These are phyloP conservation scores for Podospora fimiseda DNA, from an alignment of 495 filamentous ascomycete genomes.

Conservation along the genomic window DNA sequence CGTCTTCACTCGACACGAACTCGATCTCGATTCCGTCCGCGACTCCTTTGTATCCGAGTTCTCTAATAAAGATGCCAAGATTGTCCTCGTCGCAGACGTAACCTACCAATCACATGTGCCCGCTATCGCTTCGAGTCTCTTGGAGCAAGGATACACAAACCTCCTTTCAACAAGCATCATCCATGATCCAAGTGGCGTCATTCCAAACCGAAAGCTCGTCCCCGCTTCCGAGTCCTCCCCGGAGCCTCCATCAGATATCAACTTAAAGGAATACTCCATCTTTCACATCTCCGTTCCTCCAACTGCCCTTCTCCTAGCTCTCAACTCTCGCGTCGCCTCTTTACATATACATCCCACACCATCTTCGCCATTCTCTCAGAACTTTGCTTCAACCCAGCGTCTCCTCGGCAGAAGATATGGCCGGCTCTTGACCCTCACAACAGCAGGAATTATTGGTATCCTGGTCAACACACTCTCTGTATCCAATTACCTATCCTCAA, in stretches of 20 bases:
- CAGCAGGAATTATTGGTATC: slow-evolving; percentile 79
- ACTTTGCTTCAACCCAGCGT: slow-evolving; percentile 38
- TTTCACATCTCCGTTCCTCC: slow-evolving; percentile 90
- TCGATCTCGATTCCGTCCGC: slow-evolving; percentile 53
- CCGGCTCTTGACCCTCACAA: slow-evolving; percentile 72
- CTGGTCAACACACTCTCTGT: slow-evolving; percentile 92
- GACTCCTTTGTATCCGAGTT: slow-evolving; percentile 63
- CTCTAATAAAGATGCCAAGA: slow-evolving; percentile 52
- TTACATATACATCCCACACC: slow-evolving; percentile 71
- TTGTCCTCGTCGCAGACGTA: slow-evolving; percentile 85
- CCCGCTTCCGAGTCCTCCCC: slow-evolving; percentile 13
- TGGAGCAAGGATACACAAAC: slow-evolving; percentile 58
- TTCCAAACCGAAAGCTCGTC: slow-evolving; percentile 73
- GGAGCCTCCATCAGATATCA: slow-evolving; percentile 25
- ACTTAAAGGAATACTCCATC: slow-evolving; percentile 63
- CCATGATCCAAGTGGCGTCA: slow-evolving; percentile 68
- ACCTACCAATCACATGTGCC: slow-evolving; percentile 69
- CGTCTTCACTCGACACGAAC: slow-evolving; percentile 69
- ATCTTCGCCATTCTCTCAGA: slow-evolving; percentile 34
- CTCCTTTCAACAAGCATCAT: slow-evolving; percentile 64
- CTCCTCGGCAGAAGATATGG: slow-evolving; percentile 82
- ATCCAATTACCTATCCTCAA: slow-evolving; percentile 76
- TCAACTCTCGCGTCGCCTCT: slow-evolving; percentile 70
- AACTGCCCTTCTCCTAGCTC: slow-evolving; percentile 74
- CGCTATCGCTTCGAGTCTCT: slow-evolving; percentile 43